Evolutionary conservation across 306 rosid species (phyloP), one percentile per base, ranked within the genome.

Genomic region (Glycyrrhiza uralensis): DNA sequence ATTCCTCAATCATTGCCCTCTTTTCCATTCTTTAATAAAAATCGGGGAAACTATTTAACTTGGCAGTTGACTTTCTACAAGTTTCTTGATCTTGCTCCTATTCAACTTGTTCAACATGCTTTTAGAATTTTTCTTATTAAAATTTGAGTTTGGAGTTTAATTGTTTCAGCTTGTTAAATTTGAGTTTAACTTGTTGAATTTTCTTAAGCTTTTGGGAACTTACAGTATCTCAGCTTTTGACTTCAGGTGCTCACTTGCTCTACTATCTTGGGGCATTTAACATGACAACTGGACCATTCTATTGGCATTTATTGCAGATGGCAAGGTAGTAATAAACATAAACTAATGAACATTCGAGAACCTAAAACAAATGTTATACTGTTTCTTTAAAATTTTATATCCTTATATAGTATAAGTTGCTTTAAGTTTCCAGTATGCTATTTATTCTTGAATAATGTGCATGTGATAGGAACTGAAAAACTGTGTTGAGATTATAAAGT

Each of bases 211-310:
- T 60, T 71, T 42, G 36, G 79, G 76, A 24, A 61, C 47, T 76
- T 68, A 85, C 42, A 13, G 26, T 18, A 67, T 59, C n/a, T 59
- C 56, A 57, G 41, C 45, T 77, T 69, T 70, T 86, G 76, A 45
- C 65, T 39, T 85, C 85, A 94, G 97, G 99, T 77, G 97, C 99
- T 84, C 99, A 89, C 83, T 86, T 94, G 87, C 82, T 94, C 69
- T 94, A 96, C 80, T 94, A 91, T 84, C 99, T 97, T 14, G 99
- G 96, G 79, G 99, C 99, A 42, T 94, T 94, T 80, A 94, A 94
- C 86, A 94, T 91, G 99, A 94, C 99, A 41, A 94, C 99, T 58
- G 97, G 99, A 80, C 96, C 97, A n/a, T 82, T 94, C 82, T 97
- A 94, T 73, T 91, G 99, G 99, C 97, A 94, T 54, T 80, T 94